Evolutionary conservation across 176 grass and related monocot species (phyloP).

Genomic region (Carex kokanica): DNA sequence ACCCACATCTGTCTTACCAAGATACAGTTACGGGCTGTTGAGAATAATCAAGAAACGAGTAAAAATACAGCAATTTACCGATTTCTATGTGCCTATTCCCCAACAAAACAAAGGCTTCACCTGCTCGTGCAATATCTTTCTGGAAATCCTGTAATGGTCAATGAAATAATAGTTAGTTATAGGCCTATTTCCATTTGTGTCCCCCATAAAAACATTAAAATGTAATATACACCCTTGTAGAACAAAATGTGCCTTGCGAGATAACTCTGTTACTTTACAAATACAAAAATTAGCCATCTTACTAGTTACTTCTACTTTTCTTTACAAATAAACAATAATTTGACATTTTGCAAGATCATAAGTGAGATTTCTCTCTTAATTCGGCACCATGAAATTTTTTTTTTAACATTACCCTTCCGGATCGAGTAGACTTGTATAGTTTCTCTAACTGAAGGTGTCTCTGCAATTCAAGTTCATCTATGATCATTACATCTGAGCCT

Average conservation of each 20-base stretch:
- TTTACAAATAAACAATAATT: neutral
- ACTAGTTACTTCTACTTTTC: neutral
- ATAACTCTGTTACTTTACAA: neutral
- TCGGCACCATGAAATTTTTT: neutral
- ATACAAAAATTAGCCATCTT: neutral
- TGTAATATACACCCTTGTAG: neutral
- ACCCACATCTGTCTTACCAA: neutral
- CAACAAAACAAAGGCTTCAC: conserved; percentile 61
- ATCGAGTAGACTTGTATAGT: conserved; percentile 87
- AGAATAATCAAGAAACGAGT: conserved; percentile 29
- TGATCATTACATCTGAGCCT: conserved; percentile 71
- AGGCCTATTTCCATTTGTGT: neutral
- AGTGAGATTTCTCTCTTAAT: neutral
- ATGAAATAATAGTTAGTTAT: neutral
- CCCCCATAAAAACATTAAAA: neutral
- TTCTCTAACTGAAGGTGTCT: conserved; percentile 94
- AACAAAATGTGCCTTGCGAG: neutral
- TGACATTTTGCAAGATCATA: neutral
- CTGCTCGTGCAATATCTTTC: conserved; percentile 80
- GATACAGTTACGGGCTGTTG: neutral
- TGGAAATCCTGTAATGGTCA: conserved; percentile 69
- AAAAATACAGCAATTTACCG: conserved; percentile 43
- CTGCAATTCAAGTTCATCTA: conserved; percentile 87
- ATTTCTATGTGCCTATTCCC: conserved; percentile 75
- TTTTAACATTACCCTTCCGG: conserved; percentile 63